Evolutionary conservation across 768 basidiomycete species (phyloP).

Genomic region (Termitomyces sp.): DNA sequence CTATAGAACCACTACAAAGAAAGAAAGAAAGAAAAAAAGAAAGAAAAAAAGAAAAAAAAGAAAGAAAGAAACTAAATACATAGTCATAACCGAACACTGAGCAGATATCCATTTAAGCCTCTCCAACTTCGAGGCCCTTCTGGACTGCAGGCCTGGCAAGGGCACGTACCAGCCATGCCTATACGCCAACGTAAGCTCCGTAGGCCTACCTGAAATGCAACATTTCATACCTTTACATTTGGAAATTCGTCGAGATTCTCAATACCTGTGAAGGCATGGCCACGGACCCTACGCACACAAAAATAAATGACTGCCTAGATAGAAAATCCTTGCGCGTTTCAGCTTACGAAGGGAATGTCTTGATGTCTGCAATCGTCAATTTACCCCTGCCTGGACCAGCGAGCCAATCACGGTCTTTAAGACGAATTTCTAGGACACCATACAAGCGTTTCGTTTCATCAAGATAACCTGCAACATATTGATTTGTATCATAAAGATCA

Average conservation of each 20-base stretch:
- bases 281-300: slow-evolving; percentile 41
- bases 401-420: slow-evolving; percentile 69
- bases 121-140: slow-evolving; percentile 14
- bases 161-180: slow-evolving; percentile 19
- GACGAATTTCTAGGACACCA: slow-evolving; percentile 73
- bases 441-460: slow-evolving; percentile 83
- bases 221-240: slow-evolving; percentile 18
- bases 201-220: not conserved
- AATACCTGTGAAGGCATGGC: slow-evolving; percentile 34
- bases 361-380: slow-evolving; percentile 68
- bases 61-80: no score
- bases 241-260: slow-evolving; percentile 17
- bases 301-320: not conserved
- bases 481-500: slow-evolving; percentile 2
- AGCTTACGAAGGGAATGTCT: slow-evolving; percentile 55
- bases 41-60: no score
- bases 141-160: slow-evolving; percentile 15
- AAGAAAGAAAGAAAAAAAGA: no score
- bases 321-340: not conserved
- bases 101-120: no score
- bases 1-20: no score
- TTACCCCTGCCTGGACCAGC: slow-evolving; percentile 69
- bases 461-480: slow-evolving; percentile 47
- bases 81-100: no score
- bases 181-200: not conserved